Base-by-base conservation (phyloP, 148 eudicot genomes). In the Cornus florida region DNA sequence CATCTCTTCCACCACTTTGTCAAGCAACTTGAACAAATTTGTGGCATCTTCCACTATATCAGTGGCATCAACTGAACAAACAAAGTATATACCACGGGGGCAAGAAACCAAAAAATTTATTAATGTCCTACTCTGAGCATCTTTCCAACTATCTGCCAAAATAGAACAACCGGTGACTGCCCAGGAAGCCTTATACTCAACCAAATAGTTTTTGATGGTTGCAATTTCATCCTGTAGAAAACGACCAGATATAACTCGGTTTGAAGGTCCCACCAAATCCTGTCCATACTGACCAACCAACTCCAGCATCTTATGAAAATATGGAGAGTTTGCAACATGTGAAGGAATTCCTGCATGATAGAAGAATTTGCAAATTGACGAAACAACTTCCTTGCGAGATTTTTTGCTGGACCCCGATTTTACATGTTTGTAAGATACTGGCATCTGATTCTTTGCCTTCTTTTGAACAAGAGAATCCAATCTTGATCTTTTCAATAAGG, bases 71-170 rank as follows among this genome's bases (percentile, higher is more conserved):
- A 89, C 91, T 76, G 90, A 87, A 77, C 86, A 82, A 35, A 91
- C 88, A 89, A 95, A 95, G 84, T 93, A 92, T 71, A 89, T 80
- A 74, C 98, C 97, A 75, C 94, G 96, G 70, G 98, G 98, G 82
- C 98, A 95, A 41, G 97, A 95, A 68, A 88, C 97, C 83, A 95
- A 75, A 76, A 95, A 85, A 79, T 91, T 93, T 43, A 93, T 90
- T 41, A 91, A 73, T 79, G 86, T 89, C 85, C 93, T 90, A 71
- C 86, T 89, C 62, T 87, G 93, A 23, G 77, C 74, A 84, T 91
- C 90, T 85, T 76, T 90, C 98, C 98, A 95, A 86, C 93, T 89
- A 86, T 95, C 98, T 69, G 94, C 97, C 91, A 95, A 83, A 75
- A 95, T 90, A 28, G 98, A 95, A 84, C 97, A 91, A 56, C 98